phyloP scores from a whole-genome alignment of 441 rosid species.

The Aleurites moluccanus region DNA sequence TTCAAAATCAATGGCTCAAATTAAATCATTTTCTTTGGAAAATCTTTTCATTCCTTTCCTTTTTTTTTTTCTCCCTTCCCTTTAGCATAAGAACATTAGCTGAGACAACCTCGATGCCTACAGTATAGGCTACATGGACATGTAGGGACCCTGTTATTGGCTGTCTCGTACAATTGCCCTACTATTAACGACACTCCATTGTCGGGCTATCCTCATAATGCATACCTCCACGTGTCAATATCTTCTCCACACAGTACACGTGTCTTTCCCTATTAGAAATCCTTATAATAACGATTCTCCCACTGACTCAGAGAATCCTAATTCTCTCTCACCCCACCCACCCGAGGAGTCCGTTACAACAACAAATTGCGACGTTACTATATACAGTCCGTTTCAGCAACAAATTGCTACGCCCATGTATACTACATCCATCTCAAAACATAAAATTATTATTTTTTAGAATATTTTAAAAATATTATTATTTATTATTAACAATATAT shows the following conservation, averaged over 20 bases:
- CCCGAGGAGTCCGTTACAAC: constrained; percentile 2
- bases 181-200: constrained; percentile 29
- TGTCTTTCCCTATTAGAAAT: constrained; percentile 15
- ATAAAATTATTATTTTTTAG: too few relatives aligned
- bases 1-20: background rate
- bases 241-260: constrained; percentile 33
- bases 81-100: background rate
- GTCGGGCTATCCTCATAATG: constrained; percentile 28
- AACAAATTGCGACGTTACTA: background rate
- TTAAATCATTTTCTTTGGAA: background rate
- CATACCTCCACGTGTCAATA: constrained; percentile 33
- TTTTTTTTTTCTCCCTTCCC: constrained; percentile 5
- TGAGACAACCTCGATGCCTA: constrained; percentile 20
- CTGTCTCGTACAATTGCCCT: constrained; percentile 17
- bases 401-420: too few relatives aligned
- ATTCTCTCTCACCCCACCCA: background rate
- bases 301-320: constrained; percentile 1
- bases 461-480: too few relatives aligned
- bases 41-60: too few relatives aligned
- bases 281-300: background rate
- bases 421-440: too few relatives aligned
- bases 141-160: constrained; percentile 32
- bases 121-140: too few relatives aligned
- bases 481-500: too few relatives aligned
- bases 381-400: too few relatives aligned